phyloP scores from a whole-genome alignment of 2,329 filamentous ascomycete genomes.

The Sarocladium brachiariae region DNA sequence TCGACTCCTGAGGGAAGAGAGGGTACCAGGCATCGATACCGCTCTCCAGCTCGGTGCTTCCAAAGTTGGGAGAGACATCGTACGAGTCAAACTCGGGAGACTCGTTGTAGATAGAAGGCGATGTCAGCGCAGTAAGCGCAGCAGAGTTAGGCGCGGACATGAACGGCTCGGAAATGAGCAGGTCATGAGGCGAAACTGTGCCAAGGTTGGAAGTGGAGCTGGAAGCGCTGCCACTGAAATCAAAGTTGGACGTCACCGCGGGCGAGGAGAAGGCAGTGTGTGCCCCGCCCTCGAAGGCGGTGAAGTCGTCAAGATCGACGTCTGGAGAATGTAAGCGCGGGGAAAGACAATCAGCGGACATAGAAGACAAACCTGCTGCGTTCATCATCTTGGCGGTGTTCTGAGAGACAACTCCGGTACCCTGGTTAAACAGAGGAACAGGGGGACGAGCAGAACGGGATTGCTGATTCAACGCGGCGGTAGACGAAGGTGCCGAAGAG shows the following conservation, averaged over 20 bases:
- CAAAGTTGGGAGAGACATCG: conserved; percentile 74
- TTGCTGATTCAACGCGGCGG: conserved; percentile 50
- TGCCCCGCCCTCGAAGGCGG: conserved; percentile 46
- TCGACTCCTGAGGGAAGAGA: conserved; percentile 56
- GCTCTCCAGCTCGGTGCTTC: conserved; percentile 46
- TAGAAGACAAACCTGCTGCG: conserved; percentile 29
- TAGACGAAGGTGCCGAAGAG: conserved; percentile 57
- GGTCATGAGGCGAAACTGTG: conserved; percentile 80
- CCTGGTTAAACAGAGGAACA: conserved; percentile 66
- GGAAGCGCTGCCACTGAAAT: conserved; percentile 39
- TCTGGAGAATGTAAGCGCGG: conserved; percentile 38
- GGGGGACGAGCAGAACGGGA: conserved; percentile 52
- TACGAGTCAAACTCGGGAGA: conserved; percentile 71
- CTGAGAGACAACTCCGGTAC: conserved; percentile 44
- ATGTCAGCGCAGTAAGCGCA: conserved; percentile 77
- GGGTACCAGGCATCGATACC: conserved; percentile 59
- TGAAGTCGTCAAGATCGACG: conserved; percentile 52
- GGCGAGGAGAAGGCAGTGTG: conserved; percentile 49
- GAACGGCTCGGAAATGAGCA: conserved; percentile 62
- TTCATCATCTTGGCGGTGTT: conserved; percentile 35
- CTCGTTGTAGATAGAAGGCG: conserved; percentile 70
- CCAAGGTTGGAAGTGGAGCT: conserved; percentile 49
- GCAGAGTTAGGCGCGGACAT: conserved; percentile 75
- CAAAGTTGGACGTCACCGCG: conserved; percentile 42
- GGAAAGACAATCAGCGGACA: background rate